Evolutionary conservation across 2,329 filamentous ascomycete genomes (phyloP).

Genomic region (Capronia coronata): DNA sequence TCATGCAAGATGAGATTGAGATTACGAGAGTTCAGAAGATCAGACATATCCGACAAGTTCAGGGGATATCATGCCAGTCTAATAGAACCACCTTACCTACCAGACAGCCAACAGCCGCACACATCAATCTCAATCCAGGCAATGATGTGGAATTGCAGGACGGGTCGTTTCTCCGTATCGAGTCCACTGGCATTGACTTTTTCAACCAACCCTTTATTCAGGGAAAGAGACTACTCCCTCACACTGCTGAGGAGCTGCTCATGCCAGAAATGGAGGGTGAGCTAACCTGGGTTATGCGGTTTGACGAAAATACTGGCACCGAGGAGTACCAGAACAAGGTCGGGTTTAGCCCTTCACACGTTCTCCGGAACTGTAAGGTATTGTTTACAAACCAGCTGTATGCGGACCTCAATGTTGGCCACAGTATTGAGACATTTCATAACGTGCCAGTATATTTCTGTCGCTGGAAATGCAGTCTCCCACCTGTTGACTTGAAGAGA

Average conservation of each 20-base stretch:
- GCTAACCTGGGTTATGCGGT: constrained; percentile 35
- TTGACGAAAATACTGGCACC: not conserved
- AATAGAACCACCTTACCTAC: too few relatives aligned
- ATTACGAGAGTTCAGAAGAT: too few relatives aligned
- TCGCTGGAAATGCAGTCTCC: constrained; percentile 1
- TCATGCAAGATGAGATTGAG: not conserved
- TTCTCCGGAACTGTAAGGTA: constrained; percentile 42
- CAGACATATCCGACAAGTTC: too few relatives aligned
- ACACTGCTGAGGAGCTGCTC: constrained; percentile 32
- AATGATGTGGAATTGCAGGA: constrained; percentile 34
- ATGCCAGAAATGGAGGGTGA: constrained; percentile 41
- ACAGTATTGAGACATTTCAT: constrained; percentile 30
- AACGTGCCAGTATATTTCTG: constrained; percentile 12
- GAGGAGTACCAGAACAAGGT: constrained; percentile 29
- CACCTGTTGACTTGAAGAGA: not conserved
- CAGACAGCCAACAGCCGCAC: too few relatives aligned
- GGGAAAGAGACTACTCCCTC: constrained; percentile 36
- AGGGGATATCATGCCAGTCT: too few relatives aligned
- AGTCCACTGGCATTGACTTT: constrained; percentile 32
- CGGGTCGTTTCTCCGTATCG: constrained; percentile 39
- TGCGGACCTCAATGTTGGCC: constrained; percentile 30
- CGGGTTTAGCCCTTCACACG: constrained; percentile 26
- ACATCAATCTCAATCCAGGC: constrained; percentile 34
- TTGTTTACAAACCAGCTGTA: constrained; percentile 52
- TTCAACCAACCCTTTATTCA: constrained; percentile 32